Percentiles rank a stretch among this genome's conserved stretches.
These are phyloP conservation scores for Eimeria zaria DNA, from an alignment of 169 alveolate species.

Conservation along the genomic window DNA sequence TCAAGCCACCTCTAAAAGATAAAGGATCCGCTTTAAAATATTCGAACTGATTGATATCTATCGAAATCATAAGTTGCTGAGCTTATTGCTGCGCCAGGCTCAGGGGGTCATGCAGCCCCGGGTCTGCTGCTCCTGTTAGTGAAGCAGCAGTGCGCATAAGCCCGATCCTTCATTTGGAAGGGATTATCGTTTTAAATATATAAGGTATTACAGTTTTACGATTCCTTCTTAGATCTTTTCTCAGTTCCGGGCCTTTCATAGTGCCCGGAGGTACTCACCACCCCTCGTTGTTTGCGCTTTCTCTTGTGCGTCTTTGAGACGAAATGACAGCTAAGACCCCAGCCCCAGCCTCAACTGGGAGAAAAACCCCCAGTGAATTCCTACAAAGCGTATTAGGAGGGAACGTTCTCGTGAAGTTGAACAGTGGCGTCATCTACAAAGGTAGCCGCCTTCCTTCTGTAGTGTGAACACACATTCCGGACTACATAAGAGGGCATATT, in stretches of 20 bases:
- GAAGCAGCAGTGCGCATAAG: background rate
- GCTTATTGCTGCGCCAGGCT: too few relatives aligned
- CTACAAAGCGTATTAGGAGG: slow-evolving; percentile 82
- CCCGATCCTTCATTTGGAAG: background rate
- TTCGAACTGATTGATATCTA: too few relatives aligned
- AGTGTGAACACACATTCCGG: background rate
- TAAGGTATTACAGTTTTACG: background rate
- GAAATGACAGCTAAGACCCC: slow-evolving; percentile 52
- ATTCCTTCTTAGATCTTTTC: background rate
- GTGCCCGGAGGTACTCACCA: background rate
- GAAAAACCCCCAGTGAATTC: slow-evolving; percentile 84
- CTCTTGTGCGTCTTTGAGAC: background rate
- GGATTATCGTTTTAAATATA: background rate
- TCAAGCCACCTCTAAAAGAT: too few relatives aligned
- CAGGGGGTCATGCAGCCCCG: background rate
- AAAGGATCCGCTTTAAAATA: too few relatives aligned
- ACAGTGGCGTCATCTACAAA: slow-evolving; percentile 84
- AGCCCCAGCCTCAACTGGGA: slow-evolving; percentile 60
- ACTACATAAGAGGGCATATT: background rate
- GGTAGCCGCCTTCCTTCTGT: background rate
- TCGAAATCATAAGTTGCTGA: too few relatives aligned
- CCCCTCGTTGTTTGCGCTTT: background rate
- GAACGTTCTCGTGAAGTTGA: slow-evolving; percentile 75
- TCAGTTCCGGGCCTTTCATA: background rate
- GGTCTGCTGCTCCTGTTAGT: background rate